Percentiles rank a stretch among this genome's conserved stretches.
phyloP scores from a whole-genome alignment of 805 yeast species.

The Myxozyma nipponensis region DNA sequence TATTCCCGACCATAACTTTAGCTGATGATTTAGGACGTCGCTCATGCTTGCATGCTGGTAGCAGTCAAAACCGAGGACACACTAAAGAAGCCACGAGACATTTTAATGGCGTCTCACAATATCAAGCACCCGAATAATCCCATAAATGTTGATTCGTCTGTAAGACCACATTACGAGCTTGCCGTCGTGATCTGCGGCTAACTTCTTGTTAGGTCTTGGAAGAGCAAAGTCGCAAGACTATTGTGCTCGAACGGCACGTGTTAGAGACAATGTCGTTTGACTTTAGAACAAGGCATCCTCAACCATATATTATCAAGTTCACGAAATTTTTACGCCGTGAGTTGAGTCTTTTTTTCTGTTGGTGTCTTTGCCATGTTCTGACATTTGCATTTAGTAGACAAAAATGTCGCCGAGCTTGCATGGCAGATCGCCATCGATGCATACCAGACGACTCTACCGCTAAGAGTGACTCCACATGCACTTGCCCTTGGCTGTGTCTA shows the following conservation, averaged over 20 bases:
- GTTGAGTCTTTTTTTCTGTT: neutral
- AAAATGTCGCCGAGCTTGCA: slow-evolving; percentile 49
- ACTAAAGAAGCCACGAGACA: slow-evolving; percentile 63
- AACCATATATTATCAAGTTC: slow-evolving; percentile 62
- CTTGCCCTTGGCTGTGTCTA: slow-evolving; percentile 61
- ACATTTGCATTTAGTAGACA: slow-evolving; percentile 36
- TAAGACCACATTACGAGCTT: slow-evolving; percentile 34
- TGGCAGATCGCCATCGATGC: slow-evolving; percentile 70
- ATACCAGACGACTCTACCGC: slow-evolving; percentile 58
- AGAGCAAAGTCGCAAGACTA: slow-evolving; percentile 45
- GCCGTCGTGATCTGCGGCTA: slow-evolving; percentile 39
- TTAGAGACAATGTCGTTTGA: slow-evolving; percentile 74
- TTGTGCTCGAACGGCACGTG: slow-evolving; percentile 60
- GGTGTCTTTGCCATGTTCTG: neutral
- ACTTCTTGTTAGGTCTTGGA: slow-evolving; percentile 19
- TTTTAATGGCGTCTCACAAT: slow-evolving; percentile 51
- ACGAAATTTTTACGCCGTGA: slow-evolving; percentile 40
- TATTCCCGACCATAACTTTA: neutral
- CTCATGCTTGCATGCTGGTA: slow-evolving; percentile 61
- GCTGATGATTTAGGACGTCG: slow-evolving; percentile 46
- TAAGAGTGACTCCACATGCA: slow-evolving; percentile 66
- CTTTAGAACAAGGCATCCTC: slow-evolving; percentile 61
- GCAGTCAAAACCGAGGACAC: slow-evolving; percentile 78
- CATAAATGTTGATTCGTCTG: slow-evolving; percentile 23
- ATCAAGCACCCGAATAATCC: slow-evolving; percentile 32